Evolutionary conservation across 805 yeast genomes (phyloP), one percentile per base, ranked within the genome.

Genomic region (Suhomyces xylopsoci): DNA sequence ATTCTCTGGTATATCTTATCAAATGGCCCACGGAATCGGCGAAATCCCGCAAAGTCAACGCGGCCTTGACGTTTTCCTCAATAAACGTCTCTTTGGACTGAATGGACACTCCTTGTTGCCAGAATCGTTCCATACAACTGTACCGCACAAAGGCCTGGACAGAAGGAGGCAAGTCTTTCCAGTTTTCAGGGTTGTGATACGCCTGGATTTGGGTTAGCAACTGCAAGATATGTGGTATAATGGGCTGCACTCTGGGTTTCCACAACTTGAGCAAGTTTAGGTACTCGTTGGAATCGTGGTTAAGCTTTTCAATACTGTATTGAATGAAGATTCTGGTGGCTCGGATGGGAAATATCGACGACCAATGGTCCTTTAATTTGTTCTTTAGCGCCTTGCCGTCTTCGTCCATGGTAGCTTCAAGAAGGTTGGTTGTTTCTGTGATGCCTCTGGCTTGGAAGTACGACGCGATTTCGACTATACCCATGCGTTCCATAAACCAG

Each of bases 401-500:
- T 20, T 90, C 97, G 71, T 96, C 99, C 88, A 94, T 93, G 49
- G 82, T 79, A 0, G 96, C 87, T 48, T 83, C 81, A 48, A 93
- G 68, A 50, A 96, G 69, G 67, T 91, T 83, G 2, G 96, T 87
- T 25, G 77, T 70, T 4, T 92, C 90, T 1, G 88, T 81, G 30
- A 96, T 92, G 5, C 89, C 88, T 58, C 98, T 77, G 7, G 82
- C 80, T 55, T 86, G 85, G 69, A 96, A 94, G 65, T 94, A 94
- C 54, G 87, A 87, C 0, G 97, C 96, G 63, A 94, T 96, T 65
- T 85, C 84, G 2, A 91, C 98, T 51, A 94, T 90, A 2, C 99
- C 99, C 49, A 96, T 80, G 61, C 97, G 81, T 69, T 92, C 98
- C 98, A 94, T 93, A 61, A 94, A 94, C 98, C 98, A 94, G 55